phyloP scores from a whole-genome alignment of 768 basidiomycete species.

The Lactarius sanguifluus region DNA sequence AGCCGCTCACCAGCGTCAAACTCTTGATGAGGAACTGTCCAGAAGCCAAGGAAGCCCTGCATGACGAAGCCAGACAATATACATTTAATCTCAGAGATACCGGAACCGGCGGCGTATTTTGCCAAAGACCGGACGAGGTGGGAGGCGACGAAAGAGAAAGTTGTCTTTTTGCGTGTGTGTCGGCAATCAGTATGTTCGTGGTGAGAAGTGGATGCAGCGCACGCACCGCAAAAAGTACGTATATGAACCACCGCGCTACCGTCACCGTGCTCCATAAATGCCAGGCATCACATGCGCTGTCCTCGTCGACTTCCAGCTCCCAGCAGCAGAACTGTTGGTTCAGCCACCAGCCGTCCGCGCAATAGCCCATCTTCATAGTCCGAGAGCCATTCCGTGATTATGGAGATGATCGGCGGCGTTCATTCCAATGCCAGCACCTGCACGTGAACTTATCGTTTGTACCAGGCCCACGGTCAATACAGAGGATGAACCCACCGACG shows the following conservation, averaged over 20 bases:
- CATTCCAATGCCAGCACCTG: constrained; percentile 87
- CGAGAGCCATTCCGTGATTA: constrained; percentile 95
- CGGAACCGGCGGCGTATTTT: constrained; percentile 95
- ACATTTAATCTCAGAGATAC: constrained; percentile 98
- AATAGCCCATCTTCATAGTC: constrained; percentile 98
- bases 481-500: constrained; percentile 62
- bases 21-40: constrained; percentile 94
- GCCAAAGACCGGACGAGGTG: constrained; percentile 87
- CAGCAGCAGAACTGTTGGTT: constrained; percentile 98
- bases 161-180: constrained; percentile 45
- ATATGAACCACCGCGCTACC: constrained; percentile 76
- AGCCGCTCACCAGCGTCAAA: constrained; percentile 75
- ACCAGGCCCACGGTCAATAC: background rate
- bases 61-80: constrained; percentile 97
- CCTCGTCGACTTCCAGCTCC: constrained; percentile 84
- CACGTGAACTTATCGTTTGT: constrained; percentile 13
- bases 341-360: constrained; percentile 96
- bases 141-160: constrained; percentile 84
- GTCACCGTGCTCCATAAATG: constrained; percentile 79
- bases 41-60: constrained; percentile 89
- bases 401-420: constrained; percentile 93
- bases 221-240: constrained; percentile 90
- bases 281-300: constrained; percentile 88
- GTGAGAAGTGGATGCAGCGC: constrained; percentile 35
- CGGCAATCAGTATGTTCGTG: background rate